These are phyloP conservation scores for Westerdykella aurantiaca DNA, from an alignment of 2,329 filamentous ascomycete genomes.

Conservation along the genomic window DNA sequence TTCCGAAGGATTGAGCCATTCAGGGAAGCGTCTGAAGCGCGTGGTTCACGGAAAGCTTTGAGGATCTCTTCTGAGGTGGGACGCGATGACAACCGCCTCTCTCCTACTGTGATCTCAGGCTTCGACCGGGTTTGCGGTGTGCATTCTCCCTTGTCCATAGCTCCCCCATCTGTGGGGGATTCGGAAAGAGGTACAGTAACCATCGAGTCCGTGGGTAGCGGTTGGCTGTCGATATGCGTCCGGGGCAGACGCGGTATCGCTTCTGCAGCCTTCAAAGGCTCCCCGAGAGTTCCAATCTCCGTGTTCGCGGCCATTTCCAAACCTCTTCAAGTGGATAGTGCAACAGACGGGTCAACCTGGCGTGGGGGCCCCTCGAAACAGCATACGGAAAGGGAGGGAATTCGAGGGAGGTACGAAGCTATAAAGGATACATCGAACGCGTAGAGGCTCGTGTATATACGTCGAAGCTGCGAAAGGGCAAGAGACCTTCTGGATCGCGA, in stretches of 20 bases:
- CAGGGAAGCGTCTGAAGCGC: slow-evolving; percentile 17
- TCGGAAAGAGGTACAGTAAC: slow-evolving; percentile 71
- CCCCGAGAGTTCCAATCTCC: too few relatives aligned
- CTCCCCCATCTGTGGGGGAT: slow-evolving; percentile 41
- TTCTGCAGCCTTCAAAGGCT: background rate
- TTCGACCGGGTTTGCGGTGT: slow-evolving; percentile 7
- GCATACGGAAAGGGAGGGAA: too few relatives aligned
- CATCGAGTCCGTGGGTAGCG: slow-evolving; percentile 59
- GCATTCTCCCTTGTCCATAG: slow-evolving; percentile 12
- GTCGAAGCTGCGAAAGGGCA: too few relatives aligned
- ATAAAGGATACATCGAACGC: too few relatives aligned
- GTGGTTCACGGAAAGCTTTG: slow-evolving; percentile 25
- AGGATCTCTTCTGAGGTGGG: slow-evolving; percentile 32
- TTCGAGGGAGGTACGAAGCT: too few relatives aligned
- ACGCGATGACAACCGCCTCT: slow-evolving; percentile 26
- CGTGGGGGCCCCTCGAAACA: too few relatives aligned
- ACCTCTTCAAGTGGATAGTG: too few relatives aligned
- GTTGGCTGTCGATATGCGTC: slow-evolving; percentile 21
- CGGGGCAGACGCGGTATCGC: slow-evolving; percentile 16
- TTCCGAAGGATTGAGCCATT: slow-evolving; percentile 14
- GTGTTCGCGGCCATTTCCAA: too few relatives aligned
- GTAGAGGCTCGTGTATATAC: too few relatives aligned
- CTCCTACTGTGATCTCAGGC: slow-evolving; percentile 28
- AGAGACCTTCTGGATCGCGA: too few relatives aligned
- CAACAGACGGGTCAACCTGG: too few relatives aligned